These are phyloP conservation scores for Noccaea bulbosa DNA, from an alignment of 345 rosid species.

Conservation along the genomic window DNA sequence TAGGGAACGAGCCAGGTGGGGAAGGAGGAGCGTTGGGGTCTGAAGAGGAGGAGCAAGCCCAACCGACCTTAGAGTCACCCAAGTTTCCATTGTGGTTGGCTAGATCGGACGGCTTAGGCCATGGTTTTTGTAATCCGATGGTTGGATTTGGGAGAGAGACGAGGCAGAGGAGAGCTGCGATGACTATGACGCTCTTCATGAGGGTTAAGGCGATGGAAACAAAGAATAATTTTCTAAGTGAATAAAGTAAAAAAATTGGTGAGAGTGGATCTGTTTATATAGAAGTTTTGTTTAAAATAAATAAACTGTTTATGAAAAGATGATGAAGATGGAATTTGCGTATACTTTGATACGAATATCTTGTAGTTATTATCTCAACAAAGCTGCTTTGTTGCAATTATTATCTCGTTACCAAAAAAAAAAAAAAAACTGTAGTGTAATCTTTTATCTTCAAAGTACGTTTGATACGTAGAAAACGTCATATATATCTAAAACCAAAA, in stretches of 20 bases:
- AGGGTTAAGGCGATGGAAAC: slow-evolving; percentile 22
- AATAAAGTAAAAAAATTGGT: background rate
- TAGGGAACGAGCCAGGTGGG: slow-evolving; percentile 34
- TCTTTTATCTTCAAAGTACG: background rate
- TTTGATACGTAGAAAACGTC: background rate
- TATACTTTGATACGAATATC: slow-evolving; percentile 3
- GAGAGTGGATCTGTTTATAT: slow-evolving; percentile 31
- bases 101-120: slow-evolving; percentile 43
- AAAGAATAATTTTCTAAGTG: background rate
- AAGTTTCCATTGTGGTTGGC: slow-evolving; percentile 28
- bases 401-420: background rate
- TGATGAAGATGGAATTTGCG: background rate
- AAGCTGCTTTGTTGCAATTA: slow-evolving; percentile 1
- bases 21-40: slow-evolving; percentile 39
- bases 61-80: slow-evolving; percentile 32
- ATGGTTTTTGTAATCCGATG: slow-evolving; percentile 23
- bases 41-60: slow-evolving; percentile 34
- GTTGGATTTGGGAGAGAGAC: slow-evolving; percentile 33
- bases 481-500: no score
- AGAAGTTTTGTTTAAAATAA: background rate
- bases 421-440: no score
- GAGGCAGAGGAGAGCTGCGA: slow-evolving; percentile 30
- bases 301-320: background rate
- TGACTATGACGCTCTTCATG: slow-evolving; percentile 34
- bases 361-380: slow-evolving; percentile 1